Base-by-base conservation (phyloP, 306 rosid genomes). In the Acacia acuminata region DNA sequence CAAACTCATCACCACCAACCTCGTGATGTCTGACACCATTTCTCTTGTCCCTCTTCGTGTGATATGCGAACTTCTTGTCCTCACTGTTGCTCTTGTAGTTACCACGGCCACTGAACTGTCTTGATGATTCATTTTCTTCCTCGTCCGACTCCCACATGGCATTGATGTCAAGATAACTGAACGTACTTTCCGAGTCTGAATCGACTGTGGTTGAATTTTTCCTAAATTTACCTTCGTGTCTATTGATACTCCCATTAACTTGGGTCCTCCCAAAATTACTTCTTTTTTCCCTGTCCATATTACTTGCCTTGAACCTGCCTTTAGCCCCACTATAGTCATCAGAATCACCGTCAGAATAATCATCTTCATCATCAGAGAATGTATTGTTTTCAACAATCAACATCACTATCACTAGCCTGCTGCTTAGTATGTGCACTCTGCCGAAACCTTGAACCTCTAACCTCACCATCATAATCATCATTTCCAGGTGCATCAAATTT, bases 61-160 rank as follows among this genome's bases (percentile, higher is more conserved):
- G 86, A 79, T 77, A 36, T 10, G 61, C 55, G 42, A 76, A 61
- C 82, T 87, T 86, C 3, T 87, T 86, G 3, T 85, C 91, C 32
- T 84, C 89, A 34, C 92, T 88, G 61, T 88, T 85, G 87, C 93
- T 87, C 82, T n/a, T 85, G 86, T 89, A 88, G 65, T 88, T 70
- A 56, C 55, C 40, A 25, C 64, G 30, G 10, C 3, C 40, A 32
- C 64, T 42, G 12, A 3, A 71, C 53, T 72, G 60, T 76, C 83
- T 82, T 73, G 81, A 81, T 44, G 81, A 63, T 40, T 77, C 76
- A 14, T 82, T 85, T 19, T 88, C 88, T 72, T 88, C 96, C 63
- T 83, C 91, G 3, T 86, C 91, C 0, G 92, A 94, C 84, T 87
- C 89, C 96, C 94, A 90, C 94, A 90, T 92, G 79, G 89, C 90